These are phyloP conservation scores for Artemisia annua DNA, from an alignment of 129 eudicot genomes.

Conservation along the genomic window DNA sequence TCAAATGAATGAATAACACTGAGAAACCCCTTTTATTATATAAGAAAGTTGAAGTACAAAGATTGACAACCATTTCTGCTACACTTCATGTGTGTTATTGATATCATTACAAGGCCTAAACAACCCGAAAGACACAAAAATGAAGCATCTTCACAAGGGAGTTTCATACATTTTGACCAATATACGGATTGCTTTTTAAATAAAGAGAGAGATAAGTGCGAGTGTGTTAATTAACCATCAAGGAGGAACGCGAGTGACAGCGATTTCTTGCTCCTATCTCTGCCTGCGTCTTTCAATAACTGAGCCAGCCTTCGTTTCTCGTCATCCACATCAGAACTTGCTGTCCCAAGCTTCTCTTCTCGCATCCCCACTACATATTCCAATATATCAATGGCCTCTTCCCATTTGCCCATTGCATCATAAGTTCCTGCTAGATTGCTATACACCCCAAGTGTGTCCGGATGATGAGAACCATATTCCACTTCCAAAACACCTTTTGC, in stretches of 20 bases:
- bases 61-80: slow-evolving; percentile 22
- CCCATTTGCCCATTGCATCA: slow-evolving; percentile 95
- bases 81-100: slow-evolving; percentile 2
- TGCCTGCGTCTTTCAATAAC: slow-evolving; percentile 67
- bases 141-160: slow-evolving; percentile 30
- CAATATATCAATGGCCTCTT: slow-evolving; percentile 75
- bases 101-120: background rate
- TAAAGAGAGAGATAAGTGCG: slow-evolving; percentile 21
- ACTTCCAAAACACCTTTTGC: slow-evolving; percentile 72
- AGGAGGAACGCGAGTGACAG: slow-evolving; percentile 71
- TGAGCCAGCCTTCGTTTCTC: slow-evolving; percentile 63
- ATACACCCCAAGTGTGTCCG: slow-evolving; percentile 80
- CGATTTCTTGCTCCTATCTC: slow-evolving; percentile 53
- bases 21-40: slow-evolving; percentile 1
- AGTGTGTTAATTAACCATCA: slow-evolving; percentile 26
- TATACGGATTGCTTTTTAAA: slow-evolving; percentile 23
- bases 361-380: slow-evolving; percentile 71
- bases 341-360: slow-evolving; percentile 93
- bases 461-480: slow-evolving; percentile 84
- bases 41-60: slow-evolving; percentile 12
- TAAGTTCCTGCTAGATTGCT: slow-evolving; percentile 96
- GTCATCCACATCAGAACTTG: slow-evolving; percentile 75
- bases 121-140: slow-evolving; percentile 21
- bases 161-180: slow-evolving; percentile 17
- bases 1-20: background rate